Conservation (phyloP, 2,329 filamentous ascomycete genomes). For the Fusarium azukiicola region DNA sequence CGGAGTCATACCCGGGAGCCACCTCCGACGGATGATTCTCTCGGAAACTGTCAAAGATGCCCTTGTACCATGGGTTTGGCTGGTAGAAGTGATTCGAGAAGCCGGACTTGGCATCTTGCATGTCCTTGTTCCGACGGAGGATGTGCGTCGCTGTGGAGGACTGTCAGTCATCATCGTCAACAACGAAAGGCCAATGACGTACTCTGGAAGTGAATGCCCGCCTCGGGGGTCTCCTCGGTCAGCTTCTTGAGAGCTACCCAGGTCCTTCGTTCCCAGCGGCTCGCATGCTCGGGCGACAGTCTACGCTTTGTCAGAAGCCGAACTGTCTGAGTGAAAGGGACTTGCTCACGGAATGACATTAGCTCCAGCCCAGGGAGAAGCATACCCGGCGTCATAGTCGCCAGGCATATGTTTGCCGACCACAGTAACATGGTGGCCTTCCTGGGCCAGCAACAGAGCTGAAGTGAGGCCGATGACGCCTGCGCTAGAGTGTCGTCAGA, state of each 20-base stretch:
- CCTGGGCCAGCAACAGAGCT: neutral
- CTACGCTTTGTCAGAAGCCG: conserved; percentile 50
- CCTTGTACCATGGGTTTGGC: conserved; percentile 86
- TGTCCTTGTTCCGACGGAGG: conserved; percentile 75
- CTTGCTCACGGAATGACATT: conserved; percentile 85
- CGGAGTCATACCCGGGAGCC: conserved; percentile 56
- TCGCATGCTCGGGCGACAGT: conserved; percentile 64
- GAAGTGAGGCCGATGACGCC: neutral
- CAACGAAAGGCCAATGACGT: conserved; percentile 24
- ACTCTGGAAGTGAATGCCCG: conserved; percentile 89
- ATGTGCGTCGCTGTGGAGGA: too few relatives aligned
- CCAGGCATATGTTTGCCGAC: conserved; percentile 94
- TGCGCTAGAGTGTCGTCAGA: neutral
- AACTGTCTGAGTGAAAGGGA: too few relatives aligned
- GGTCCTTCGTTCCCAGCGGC: conserved; percentile 79
- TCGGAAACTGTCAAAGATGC: conserved; percentile 85
- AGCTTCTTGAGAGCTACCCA: conserved; percentile 81
- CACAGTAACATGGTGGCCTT: conserved; percentile 77
- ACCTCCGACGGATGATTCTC: conserved; percentile 65
- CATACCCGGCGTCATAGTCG: conserved; percentile 94
- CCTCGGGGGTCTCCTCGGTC: conserved; percentile 83
- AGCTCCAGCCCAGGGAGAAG: conserved; percentile 92
- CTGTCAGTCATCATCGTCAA: conserved; percentile 54
- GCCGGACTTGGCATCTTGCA: conserved; percentile 53
- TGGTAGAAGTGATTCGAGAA: conserved; percentile 79